Base-by-base conservation (phyloP, 1,284 basidiomycete species). In the Neolentinus lepideus region DNA sequence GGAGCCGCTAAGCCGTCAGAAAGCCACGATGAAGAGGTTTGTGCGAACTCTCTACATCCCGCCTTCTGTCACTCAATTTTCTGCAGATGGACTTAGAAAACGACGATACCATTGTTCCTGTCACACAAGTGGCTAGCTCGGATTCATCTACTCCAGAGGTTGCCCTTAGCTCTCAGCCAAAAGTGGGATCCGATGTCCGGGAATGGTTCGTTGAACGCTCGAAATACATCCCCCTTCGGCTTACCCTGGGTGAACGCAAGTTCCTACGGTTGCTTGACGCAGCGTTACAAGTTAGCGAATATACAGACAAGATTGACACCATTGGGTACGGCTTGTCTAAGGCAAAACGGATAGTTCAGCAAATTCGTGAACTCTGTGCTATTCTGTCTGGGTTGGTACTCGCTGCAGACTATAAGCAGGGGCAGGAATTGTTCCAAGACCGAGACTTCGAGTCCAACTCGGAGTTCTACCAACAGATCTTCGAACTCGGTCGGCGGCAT, bases 301-400 rank as follows among this genome's bases (percentile, higher is more conserved):
- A 91, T 65, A 92, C 89, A 27, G 89, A 92, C 75, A 89, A 88
- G 66, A 89, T 90, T 36, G 88, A 91, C 69, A 87, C 84, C 45
- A 69, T 91, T 46, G 81, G 84, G 1, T 90, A 82, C 59, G 80
- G 84, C 2, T 71, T 86, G 43, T 85, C 84, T 22, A 92, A 90
- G 66, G 78, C 88, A 22, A 90, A 90, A 65, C 81, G 90, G 9
- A 90, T 91, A 50, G 89, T 91, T 1, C 77, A 85, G 52, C 89
- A 91, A 64, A 90, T 92, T 60, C 80, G 86, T 36, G 89, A 92
- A 64, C 75, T 92, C 1, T 91, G 90, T 62, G 85, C 90, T 1
- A 90, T 92, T 62, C 78, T 92, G 70, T 88, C 87, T 25, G 90
- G 90, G 1, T 73, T 92, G 10, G 72, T 91, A 21, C 73, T 92